phyloP scores from a whole-genome alignment of 2,329 filamentous ascomycete genomes.

The Xylariaceae sp. region DNA sequence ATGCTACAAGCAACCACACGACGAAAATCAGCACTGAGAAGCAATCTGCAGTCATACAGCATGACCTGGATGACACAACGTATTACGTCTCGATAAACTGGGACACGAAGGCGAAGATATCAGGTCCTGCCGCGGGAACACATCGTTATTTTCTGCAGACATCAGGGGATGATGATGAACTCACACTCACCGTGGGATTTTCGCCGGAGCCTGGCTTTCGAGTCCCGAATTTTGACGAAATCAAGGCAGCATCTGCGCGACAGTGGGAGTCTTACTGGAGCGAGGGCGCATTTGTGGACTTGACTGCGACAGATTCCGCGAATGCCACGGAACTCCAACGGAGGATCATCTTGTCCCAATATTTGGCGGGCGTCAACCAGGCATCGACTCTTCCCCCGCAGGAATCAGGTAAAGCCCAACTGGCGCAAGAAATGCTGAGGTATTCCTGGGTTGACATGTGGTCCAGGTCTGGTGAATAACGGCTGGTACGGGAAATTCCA shows the following conservation, averaged over 20 bases:
- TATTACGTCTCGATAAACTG: conserved; percentile 40
- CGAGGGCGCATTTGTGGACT: conserved; percentile 49
- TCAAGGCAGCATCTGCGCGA: conserved; percentile 30
- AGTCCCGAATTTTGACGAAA: conserved; percentile 22
- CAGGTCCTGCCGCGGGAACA: conserved; percentile 31
- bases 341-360: conserved; percentile 51
- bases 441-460: conserved; percentile 11
- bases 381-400: conserved; percentile 47
- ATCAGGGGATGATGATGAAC: conserved; percentile 19
- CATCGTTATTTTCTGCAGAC: conserved; percentile 41
- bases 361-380: conserved; percentile 49
- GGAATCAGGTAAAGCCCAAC: conserved; percentile 17
- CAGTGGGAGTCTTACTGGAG: conserved; percentile 51
- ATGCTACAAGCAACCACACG: conserved; percentile 41
- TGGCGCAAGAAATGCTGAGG: too few relatives aligned
- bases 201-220: conserved; percentile 23
- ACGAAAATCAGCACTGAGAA: conserved; percentile 32
- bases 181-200: conserved; percentile 32
- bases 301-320: conserved; percentile 36
- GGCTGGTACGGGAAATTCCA: conserved; percentile 57
- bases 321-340: conserved; percentile 48
- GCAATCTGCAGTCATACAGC: conserved; percentile 36
- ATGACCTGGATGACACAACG: conserved; percentile 39
- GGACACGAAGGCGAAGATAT: conserved; percentile 33
- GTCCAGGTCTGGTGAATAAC: conserved; percentile 46